phyloP scores from a whole-genome alignment of 352 stramenopile genomes.

The Phytopythium kandeliae region DNA sequence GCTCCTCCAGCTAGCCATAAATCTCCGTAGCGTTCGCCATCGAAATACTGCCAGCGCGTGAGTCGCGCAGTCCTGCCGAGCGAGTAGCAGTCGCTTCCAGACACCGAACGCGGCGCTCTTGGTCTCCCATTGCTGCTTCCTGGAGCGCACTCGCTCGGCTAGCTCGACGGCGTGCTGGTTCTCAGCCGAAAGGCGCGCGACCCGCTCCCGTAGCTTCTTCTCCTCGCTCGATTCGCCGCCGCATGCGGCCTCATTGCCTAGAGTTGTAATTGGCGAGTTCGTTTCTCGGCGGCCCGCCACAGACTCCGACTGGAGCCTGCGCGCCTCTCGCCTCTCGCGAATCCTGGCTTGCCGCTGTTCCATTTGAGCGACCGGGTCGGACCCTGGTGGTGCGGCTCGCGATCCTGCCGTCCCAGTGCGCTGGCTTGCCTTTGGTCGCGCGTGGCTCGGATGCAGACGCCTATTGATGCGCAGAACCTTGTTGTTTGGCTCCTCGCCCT shows the following conservation, averaged over 20 bases:
- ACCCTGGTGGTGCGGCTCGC: background rate
- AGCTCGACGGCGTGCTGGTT: slow-evolving; percentile 22
- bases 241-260: too few species aligned
- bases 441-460: background rate
- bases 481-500: background rate
- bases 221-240: too few species aligned
- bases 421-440: background rate
- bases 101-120: slow-evolving; percentile 2
- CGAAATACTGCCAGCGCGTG: slow-evolving; percentile 8
- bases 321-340: slow-evolving; percentile 14
- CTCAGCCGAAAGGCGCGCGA: slow-evolving; percentile 26
- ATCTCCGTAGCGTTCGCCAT: slow-evolving; percentile 15
- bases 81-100: slow-evolving; percentile 5
- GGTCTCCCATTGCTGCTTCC: slow-evolving; percentile 8
- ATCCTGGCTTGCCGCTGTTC: slow-evolving; percentile 27
- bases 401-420: background rate
- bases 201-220: slow-evolving; percentile 12
- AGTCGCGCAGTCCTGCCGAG: background rate
- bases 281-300: too few species aligned
- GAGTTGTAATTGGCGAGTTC: too few species aligned
- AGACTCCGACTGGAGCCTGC: slow-evolving; percentile 10
- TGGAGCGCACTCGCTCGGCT: slow-evolving; percentile 18
- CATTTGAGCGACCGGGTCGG: slow-evolving; percentile 17
- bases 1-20: slow-evolving; percentile 16
- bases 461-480: background rate